Conservation (phyloP, 1,139 yeast species). For the Pneumocystis sp. region DNA sequence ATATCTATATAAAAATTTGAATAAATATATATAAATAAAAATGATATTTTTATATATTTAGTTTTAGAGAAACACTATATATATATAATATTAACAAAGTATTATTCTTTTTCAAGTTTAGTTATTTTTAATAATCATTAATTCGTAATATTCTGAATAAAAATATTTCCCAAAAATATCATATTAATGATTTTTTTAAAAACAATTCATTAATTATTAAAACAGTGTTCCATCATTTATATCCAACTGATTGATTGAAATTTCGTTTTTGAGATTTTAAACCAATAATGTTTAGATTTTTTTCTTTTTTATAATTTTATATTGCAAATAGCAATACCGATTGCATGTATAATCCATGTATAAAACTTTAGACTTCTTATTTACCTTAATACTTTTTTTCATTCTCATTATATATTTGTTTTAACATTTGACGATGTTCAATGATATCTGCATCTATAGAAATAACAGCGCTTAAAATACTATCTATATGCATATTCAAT, state of each 20-base stretch:
- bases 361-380: not conserved
- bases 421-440: conserved; percentile 1
- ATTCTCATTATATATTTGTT: not conserved
- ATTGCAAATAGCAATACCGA: not conserved
- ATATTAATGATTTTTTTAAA: not conserved
- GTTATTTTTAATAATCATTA: not conserved
- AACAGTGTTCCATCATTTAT: not conserved
- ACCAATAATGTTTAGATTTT: not conserved
- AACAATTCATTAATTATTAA: not conserved
- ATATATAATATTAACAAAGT: not conserved
- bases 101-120: not conserved
- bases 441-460: conserved; percentile 9
- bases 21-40: not conserved
- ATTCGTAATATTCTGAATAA: no score
- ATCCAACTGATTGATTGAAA: not conserved
- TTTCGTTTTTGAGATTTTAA: not conserved
- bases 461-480: conserved; percentile 9
- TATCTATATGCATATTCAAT: not conserved
- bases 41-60: not conserved
- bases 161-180: no score
- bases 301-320: not conserved
- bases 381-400: not conserved
- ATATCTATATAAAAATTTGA: not conserved
- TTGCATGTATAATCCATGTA: not conserved
- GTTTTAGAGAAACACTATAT: not conserved